Conservation (phyloP, 1,139 yeast genomes). For the Sugiyamaella grinbergsii region DNA sequence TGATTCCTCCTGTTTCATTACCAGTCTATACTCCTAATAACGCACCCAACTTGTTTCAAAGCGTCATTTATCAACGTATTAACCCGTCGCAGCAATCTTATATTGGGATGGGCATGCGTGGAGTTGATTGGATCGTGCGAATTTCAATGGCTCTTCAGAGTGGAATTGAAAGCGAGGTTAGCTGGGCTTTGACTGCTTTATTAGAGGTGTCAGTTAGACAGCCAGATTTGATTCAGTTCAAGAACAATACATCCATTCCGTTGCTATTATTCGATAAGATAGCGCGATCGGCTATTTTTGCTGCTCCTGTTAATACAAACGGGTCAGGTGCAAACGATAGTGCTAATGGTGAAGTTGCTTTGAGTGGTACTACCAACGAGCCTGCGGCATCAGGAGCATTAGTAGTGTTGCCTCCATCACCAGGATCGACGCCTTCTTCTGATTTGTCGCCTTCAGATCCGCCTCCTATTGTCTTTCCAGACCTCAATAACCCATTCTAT, state of each 20-base stretch:
- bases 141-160: slow-evolving; percentile 65
- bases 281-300: slow-evolving; percentile 14
- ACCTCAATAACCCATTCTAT: slow-evolving; percentile 17
- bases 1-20: slow-evolving; percentile 35
- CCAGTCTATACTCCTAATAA: slow-evolving; percentile 43
- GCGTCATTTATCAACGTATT: slow-evolving; percentile 30
- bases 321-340: neutral
- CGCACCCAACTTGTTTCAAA: slow-evolving; percentile 40
- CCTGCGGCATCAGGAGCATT: neutral
- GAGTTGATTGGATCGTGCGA: slow-evolving; percentile 49
- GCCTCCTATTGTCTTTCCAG: neutral
- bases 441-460: neutral
- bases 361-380: neutral
- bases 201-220: slow-evolving; percentile 57
- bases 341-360: neutral
- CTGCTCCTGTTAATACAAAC: slow-evolving; percentile 15
- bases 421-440: neutral
- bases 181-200: slow-evolving; percentile 65
- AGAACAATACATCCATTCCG: slow-evolving; percentile 47
- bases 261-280: slow-evolving; percentile 17
- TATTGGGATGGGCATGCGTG: slow-evolving; percentile 38
- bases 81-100: slow-evolving; percentile 21
- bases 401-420: too few species aligned
- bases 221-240: slow-evolving; percentile 54
- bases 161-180: slow-evolving; percentile 60